Base-by-base conservation (phyloP, 352 stramenopile genomes). In the Phytophthora sp. region DNA sequence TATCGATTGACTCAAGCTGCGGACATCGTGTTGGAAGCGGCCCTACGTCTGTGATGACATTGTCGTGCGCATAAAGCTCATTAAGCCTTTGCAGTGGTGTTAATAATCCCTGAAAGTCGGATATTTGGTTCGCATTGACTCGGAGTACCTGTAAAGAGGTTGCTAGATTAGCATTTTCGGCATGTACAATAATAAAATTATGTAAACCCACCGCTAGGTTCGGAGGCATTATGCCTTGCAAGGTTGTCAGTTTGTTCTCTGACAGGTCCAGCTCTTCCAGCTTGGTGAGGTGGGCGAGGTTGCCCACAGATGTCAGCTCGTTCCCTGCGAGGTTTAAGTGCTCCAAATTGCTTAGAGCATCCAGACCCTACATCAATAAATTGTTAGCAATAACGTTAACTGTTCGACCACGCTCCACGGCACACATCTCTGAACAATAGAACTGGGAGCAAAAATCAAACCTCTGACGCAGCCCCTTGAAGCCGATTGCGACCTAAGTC, bases 191-290 rank as follows among this genome's bases (percentile, higher is more conserved):
- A 5, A 29, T 12, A 50, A 23, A 3, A 8, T 4, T 21, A 24
- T n/a, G 15, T 15, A 47, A 12, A 45, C 61, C 18, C 36, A 89
- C 84, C n/a, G 53, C 56, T 20, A 93, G 51, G 27, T 82, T 87
- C 3, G 68, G 63, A 41, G 85, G 83, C 13, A 84, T 63, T n/a
- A 79, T 62, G 1, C 77, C 81, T 30, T 79, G 73, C n/a, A 94
- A 58, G 7, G 65, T 76, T n/a, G 55, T 56, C 7, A 94, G 45
- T 1, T 68, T 62, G 59, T 94, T 94, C 51, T 82, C 79, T 21
- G 73, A 67, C 15, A 94, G 47, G 33, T 91, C 85, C 33, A 94
- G 69, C 51, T 94, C 85, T 63, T 91, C 80, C 18, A 94, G 71
- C 50, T 94, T 92, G 8, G 66, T 79, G 51, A 94, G 64, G 16